phyloP scores from a whole-genome alignment of 2,329 filamentous ascomycete genomes.

The Talaromyces albobiverticillius region DNA sequence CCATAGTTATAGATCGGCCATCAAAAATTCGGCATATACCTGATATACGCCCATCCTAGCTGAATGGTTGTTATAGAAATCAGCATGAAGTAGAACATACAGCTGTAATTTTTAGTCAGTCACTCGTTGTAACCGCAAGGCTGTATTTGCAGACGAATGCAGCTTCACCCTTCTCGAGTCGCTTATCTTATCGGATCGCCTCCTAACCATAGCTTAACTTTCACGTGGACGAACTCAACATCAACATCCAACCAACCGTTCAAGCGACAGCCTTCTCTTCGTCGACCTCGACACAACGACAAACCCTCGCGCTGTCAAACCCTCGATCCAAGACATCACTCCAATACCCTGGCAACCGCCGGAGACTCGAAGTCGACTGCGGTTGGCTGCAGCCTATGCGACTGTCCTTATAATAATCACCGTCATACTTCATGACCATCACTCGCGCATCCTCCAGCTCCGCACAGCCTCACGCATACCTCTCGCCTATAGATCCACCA shows the following conservation, averaged over 20 bases:
- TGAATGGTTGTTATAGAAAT: too few species aligned
- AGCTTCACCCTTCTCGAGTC: neutral
- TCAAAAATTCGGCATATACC: too few species aligned
- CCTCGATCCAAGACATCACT: neutral
- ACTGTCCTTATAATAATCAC: neutral
- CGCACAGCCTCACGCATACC: slow-evolving; percentile 26
- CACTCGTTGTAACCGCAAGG: too few species aligned
- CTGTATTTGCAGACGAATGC: neutral
- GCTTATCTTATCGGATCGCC: slow-evolving; percentile 11
- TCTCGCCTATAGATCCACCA: slow-evolving; percentile 28
- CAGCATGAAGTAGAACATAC: too few species aligned
- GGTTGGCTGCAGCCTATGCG: neutral
- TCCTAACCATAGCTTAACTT: neutral
- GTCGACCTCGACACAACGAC: neutral
- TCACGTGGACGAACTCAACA: neutral
- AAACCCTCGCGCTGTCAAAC: neutral
- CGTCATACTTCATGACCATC: slow-evolving; percentile 34
- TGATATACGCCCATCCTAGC: too few species aligned
- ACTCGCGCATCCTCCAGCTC: slow-evolving; percentile 32
- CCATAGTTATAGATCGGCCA: too few species aligned
- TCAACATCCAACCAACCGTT: too few species aligned
- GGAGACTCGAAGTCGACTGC: neutral
- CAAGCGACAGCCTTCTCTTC: too few species aligned
- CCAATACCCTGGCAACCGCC: neutral
- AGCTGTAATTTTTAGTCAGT: too few species aligned